Evolutionary conservation across 768 basidiomycete genomes (phyloP).

Genomic region (Dioszegia aurantiaca): DNA sequence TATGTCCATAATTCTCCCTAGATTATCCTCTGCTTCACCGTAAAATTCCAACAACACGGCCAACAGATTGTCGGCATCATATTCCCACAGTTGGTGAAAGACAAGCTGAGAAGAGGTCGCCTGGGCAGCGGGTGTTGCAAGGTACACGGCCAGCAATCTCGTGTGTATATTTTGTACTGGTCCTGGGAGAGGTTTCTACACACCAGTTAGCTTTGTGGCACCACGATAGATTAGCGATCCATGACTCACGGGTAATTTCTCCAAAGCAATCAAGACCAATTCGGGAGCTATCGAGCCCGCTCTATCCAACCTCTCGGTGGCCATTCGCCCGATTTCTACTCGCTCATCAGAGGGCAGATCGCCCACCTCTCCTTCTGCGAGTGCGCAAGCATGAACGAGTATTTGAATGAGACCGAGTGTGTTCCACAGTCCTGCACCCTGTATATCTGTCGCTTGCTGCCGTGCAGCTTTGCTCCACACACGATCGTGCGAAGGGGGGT

Average conservation of each 20-base stretch:
- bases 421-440: conserved; percentile 85
- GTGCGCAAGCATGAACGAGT: conserved; percentile 62
- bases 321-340: conserved; percentile 67
- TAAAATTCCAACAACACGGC: conserved; percentile 89
- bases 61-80: conserved; percentile 78
- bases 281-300: conserved; percentile 92
- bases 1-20: conserved; percentile 89
- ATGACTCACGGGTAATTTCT: conserved; percentile 78
- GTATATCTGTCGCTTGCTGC: conserved; percentile 81
- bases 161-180: conserved; percentile 82
- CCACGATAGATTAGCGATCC: not conserved
- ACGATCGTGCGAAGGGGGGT: conserved; percentile 32
- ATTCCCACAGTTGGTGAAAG: conserved; percentile 94
- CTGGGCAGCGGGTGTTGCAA: conserved; percentile 59
- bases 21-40: conserved; percentile 84
- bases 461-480: conserved; percentile 62
- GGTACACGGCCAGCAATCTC: conserved; percentile 80
- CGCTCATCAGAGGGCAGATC: conserved; percentile 55
- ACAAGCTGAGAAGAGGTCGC: conserved; percentile 94
- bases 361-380: conserved; percentile 27
- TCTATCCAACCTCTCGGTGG: conserved; percentile 88
- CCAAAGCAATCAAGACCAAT: conserved; percentile 84
- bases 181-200: conserved; percentile 77
- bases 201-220: conserved; percentile 45
- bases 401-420: conserved; percentile 85